Conservation (phyloP, 441 rosid species). For the Syzygium syzygioides region DNA sequence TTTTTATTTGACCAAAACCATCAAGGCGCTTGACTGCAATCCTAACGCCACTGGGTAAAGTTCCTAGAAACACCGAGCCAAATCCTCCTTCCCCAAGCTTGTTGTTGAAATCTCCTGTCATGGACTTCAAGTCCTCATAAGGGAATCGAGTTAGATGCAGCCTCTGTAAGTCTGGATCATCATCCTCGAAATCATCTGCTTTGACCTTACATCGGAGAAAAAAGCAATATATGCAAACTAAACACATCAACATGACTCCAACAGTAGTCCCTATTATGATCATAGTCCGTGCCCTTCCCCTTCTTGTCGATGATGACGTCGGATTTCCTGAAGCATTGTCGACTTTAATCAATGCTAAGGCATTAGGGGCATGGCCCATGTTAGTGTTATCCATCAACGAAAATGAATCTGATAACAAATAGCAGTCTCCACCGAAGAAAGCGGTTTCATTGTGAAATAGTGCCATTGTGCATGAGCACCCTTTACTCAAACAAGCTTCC, state of each 20-base stretch:
- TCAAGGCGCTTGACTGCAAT: background rate
- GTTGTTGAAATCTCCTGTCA: background rate
- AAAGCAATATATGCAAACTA: accelerated
- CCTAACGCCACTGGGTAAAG: background rate
- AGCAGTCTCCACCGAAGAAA: background rate
- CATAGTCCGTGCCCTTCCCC: background rate
- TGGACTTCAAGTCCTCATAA: background rate
- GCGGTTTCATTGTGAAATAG: background rate
- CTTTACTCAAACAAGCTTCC: background rate
- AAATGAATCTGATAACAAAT: background rate
- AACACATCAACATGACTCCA: background rate
- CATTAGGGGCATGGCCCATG: background rate
- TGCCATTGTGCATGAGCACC: background rate
- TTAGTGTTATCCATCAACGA: background rate
- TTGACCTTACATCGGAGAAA: background rate
- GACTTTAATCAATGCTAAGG: background rate
- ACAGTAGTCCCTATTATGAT: background rate
- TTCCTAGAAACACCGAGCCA: background rate
- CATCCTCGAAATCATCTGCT: background rate
- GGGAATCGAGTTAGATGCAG: conserved; percentile 22
- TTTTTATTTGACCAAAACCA: background rate
- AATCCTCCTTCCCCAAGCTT: background rate
- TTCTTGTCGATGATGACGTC: accelerated
- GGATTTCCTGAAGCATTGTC: background rate
- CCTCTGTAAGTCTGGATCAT: background rate